A percentile compares a stretch with the other conserved stretches of the same genome.
phyloP scores from a whole-genome alignment of 139 green algal genomes.

The Edaphochlamys debaryana region DNA sequence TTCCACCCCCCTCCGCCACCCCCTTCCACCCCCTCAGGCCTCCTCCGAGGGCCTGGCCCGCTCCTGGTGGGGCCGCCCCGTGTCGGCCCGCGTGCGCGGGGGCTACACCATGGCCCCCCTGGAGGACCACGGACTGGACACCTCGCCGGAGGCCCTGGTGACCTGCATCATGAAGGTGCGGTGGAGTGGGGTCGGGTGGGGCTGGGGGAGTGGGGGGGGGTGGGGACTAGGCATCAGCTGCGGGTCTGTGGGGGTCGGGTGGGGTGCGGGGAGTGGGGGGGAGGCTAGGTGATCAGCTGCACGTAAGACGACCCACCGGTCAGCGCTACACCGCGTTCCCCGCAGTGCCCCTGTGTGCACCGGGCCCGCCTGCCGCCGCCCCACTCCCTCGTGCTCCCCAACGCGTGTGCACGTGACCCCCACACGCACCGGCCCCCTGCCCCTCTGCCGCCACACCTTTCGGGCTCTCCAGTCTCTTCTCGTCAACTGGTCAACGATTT shows the following conservation, averaged over 20 bases:
- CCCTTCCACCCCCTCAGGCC: neutral
- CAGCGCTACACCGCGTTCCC: no score
- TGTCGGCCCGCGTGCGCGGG: conserved; percentile 46
- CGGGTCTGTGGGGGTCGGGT: no score
- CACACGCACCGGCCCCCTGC: no score
- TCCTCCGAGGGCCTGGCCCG: neutral
- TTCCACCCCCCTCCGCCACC: no score
- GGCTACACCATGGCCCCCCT: conserved; percentile 64
- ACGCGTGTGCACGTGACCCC: no score
- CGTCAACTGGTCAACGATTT: no score
- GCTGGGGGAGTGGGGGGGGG: neutral
- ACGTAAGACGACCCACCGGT: no score
- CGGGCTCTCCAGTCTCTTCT: no score
- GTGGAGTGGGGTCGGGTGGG: neutral
- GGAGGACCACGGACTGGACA: conserved; percentile 42
- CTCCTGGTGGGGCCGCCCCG: conserved; percentile 34
- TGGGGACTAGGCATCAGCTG: neutral
- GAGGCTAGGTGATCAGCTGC: neutral
- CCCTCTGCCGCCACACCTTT: no score
- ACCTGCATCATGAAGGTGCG: conserved; percentile 69
- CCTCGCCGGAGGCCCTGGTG: conserved; percentile 57
- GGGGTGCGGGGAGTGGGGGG: neutral
- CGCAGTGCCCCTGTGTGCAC: no score
- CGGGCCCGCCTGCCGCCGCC: no score
- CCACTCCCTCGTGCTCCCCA: no score